Evolutionary conservation across 129 eudicot species (phyloP).

Genomic region (Centella asiatica): DNA sequence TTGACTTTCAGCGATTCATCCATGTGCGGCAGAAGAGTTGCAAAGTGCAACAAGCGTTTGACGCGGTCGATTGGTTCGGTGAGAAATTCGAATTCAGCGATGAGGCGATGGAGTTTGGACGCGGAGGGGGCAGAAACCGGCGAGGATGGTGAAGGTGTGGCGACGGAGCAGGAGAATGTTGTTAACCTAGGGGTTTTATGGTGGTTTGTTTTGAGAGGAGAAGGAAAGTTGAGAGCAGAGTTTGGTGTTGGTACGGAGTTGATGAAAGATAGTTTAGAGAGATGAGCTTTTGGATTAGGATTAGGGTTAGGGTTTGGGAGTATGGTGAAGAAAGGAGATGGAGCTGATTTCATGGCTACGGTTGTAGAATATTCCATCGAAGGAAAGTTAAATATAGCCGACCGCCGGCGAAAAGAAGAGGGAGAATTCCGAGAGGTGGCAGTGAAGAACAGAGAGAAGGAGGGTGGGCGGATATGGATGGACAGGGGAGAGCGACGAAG

Average conservation of each 20-base stretch:
- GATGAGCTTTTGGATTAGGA: background rate
- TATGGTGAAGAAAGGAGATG: conserved; percentile 20
- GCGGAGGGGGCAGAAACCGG: conserved; percentile 26
- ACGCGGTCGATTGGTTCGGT: conserved; percentile 59
- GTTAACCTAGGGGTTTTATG: background rate
- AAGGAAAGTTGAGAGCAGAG: background rate
- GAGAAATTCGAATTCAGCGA: conserved; percentile 44
- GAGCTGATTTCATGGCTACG: conserved; percentile 7
- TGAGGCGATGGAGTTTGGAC: conserved; percentile 38
- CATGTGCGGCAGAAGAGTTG: conserved; percentile 25
- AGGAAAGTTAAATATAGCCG: background rate
- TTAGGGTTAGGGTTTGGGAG: conserved; percentile 18
- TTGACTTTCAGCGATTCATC: conserved; percentile 28
- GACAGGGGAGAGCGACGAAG: no score
- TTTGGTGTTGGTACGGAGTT: conserved; percentile 9
- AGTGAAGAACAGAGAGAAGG: no score
- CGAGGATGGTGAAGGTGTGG: conserved; percentile 29
- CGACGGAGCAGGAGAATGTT: conserved; percentile 26
- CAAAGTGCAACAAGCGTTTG: conserved; percentile 44
- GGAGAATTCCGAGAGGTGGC: background rate
- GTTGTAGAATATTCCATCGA: conserved; percentile 16
- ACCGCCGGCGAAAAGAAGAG: background rate
- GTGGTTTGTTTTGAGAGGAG: conserved; percentile 4
- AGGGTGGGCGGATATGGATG: no score
- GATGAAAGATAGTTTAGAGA: conserved; percentile 8